phyloP scores from a whole-genome alignment of 1,139 yeast species.

The Candida neerlandica region DNA sequence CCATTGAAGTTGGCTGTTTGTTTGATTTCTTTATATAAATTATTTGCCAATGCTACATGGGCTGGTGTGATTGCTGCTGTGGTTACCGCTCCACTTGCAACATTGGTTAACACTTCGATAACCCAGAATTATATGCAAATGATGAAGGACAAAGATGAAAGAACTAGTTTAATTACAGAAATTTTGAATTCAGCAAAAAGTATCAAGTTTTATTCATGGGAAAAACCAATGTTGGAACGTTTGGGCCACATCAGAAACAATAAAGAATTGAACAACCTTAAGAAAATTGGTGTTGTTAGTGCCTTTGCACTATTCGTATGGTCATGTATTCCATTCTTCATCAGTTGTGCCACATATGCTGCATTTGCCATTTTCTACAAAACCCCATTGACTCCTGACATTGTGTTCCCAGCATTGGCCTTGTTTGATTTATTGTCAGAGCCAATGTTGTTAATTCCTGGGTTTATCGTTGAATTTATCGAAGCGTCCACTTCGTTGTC shows the following conservation, averaged over 20 bases:
- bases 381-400: constrained; percentile 36
- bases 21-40: constrained; percentile 28
- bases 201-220: constrained; percentile 46
- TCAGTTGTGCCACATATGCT: constrained; percentile 37
- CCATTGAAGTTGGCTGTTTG: constrained; percentile 35
- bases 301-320: constrained; percentile 38
- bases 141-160: constrained; percentile 37
- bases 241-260: constrained; percentile 38
- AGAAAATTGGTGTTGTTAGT: constrained; percentile 32
- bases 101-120: constrained; percentile 31
- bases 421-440: constrained; percentile 38
- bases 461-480: constrained; percentile 29
- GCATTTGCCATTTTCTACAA: constrained; percentile 27
- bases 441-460: constrained; percentile 39
- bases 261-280: constrained; percentile 33
- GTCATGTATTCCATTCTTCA: constrained; percentile 40
- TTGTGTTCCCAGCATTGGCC: constrained; percentile 43
- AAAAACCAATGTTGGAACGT: constrained; percentile 39
- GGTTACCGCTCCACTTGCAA: constrained; percentile 37
- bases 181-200: constrained; percentile 43
- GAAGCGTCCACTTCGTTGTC: constrained; percentile 36
- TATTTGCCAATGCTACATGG: constrained; percentile 38
- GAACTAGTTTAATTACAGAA: constrained; percentile 42
- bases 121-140: constrained; percentile 25
- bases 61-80: constrained; percentile 38